phyloP scores from a whole-genome alignment of 768 basidiomycete species.

The Russula sp. region DNA sequence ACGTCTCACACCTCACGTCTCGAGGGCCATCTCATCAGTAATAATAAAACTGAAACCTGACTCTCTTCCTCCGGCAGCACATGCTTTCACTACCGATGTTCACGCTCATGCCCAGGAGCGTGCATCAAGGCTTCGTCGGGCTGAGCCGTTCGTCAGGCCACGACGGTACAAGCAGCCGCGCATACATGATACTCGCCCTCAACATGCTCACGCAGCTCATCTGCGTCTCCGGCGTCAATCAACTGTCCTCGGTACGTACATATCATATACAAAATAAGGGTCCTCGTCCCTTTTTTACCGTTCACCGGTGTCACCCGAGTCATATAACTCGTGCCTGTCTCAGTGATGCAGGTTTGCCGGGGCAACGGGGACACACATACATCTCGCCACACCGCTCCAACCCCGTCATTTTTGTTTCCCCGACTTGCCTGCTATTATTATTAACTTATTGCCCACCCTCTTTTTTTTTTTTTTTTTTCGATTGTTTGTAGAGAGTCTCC shows the following conservation, averaged over 20 bases:
- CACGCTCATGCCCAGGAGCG: slow-evolving; percentile 50
- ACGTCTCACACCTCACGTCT: slow-evolving; percentile 21
- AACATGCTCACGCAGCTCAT: slow-evolving; percentile 71
- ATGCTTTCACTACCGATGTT: slow-evolving; percentile 74
- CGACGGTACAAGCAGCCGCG: slow-evolving; percentile 31
- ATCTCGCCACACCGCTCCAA: too few species aligned
- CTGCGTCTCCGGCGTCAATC: slow-evolving; percentile 82
- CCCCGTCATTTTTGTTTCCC: not conserved
- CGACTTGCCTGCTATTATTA: too few species aligned
- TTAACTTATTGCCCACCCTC: not conserved
- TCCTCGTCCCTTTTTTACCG: not conserved
- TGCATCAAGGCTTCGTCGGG: slow-evolving; percentile 46
- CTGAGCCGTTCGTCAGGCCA: slow-evolving; percentile 23
- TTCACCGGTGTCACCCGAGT: not conserved
- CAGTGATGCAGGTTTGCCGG: too few species aligned
- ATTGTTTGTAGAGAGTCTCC: slow-evolving; percentile 43
- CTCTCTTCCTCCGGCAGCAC: slow-evolving; percentile 44
- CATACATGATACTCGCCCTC: slow-evolving; percentile 51
- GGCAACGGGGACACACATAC: too few species aligned
- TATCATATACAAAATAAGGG: not conserved
- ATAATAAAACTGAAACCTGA: not conserved
- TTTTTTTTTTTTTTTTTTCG: slow-evolving; percentile 32
- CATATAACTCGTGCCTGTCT: not conserved
- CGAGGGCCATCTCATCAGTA: not conserved
- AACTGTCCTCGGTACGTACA: slow-evolving; percentile 61